Base-by-base conservation (phyloP, 805 yeast genomes). In the Ogataea minuta region DNA sequence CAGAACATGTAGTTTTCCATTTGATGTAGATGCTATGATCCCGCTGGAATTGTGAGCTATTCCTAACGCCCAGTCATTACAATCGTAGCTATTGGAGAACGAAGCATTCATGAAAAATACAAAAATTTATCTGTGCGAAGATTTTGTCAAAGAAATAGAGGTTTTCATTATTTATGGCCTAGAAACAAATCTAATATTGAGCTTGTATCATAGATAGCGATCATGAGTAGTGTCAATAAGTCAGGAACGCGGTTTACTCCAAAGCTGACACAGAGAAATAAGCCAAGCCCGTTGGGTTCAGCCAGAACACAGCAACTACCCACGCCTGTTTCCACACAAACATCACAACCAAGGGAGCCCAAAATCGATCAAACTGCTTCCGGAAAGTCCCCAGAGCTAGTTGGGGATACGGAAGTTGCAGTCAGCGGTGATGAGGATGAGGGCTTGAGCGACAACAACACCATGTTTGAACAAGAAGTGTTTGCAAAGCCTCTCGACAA, bases 201-300 rank as follows among this genome's bases (percentile, higher is more conserved):
- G 5, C 5, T 19, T 6, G 8, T 19, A 6, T 19, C 21, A 19
- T 19, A 19, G 21, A 6, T 5, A 19, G 21, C 21, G 21, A 29
- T 27, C 23, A 56, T 57, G 57, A 54, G 57, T 48, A 46, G 55
- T 30, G 51, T 59, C 34, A 59, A 76, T 45, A 76, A 76, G 52
- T 69, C 78, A 34, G 74, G 79, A 17, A 72, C 83, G 9, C 76
- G 83, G 40, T 83, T 83, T 60, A 68, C 73, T n/a, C 89, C 89
- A 2, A 81, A 79, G 45, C 51, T 66, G 9, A 69, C 59, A 1
- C 61, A 56, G 33, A 54, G 67, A 39, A 52, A 45, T 37, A 46
- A 35, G 35, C 37, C 41, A 10, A 43, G 36, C 17, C 37, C 44
- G 11, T 24, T 33, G 14, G 31, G 23, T 14, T 11, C 23, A 9